Conservation (phyloP, 805 yeast genomes). For the Ogataea nitratoaversa region DNA sequence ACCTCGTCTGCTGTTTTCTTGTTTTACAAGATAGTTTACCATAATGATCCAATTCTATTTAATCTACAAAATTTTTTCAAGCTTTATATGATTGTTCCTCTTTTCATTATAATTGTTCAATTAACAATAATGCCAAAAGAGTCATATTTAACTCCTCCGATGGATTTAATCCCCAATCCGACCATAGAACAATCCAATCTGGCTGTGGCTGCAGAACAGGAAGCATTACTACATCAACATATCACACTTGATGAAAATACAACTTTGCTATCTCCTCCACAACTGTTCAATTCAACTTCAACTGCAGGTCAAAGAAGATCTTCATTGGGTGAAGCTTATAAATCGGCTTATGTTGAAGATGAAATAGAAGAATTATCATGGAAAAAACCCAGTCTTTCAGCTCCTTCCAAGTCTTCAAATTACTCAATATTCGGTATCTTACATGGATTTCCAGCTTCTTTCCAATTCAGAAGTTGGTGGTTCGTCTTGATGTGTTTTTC, state of each 20-base stretch:
- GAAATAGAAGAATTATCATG: conserved; percentile 40
- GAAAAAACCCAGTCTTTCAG: no score
- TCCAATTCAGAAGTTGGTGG: conserved; percentile 51
- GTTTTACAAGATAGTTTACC: conserved; percentile 40
- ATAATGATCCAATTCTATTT: conserved; percentile 31
- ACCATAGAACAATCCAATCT: conserved; percentile 24
- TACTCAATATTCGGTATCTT: conserved; percentile 49
- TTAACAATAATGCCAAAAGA: conserved; percentile 45
- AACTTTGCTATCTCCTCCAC: conserved; percentile 11
- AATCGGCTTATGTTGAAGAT: conserved; percentile 49
- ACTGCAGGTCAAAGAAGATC: conserved; percentile 39
- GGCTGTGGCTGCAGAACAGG: conserved; percentile 26
- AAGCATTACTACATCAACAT: conserved; percentile 16
- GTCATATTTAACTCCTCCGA: conserved; percentile 42
- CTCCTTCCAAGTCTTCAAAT: no score
- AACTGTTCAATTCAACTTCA: conserved; percentile 4
- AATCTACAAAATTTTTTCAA: conserved; percentile 41
- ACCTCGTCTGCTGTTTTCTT: conserved; percentile 54
- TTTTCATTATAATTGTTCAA: conserved; percentile 44
- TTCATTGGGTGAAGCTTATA: conserved; percentile 54
- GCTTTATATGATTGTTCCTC: conserved; percentile 45
- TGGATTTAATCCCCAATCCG: conserved; percentile 30
- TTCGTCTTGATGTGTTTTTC: conserved; percentile 45
- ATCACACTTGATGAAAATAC: conserved; percentile 14
- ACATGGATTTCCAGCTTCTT: conserved; percentile 47